phyloP scores from a whole-genome alignment of 352 stramenopile genomes.

The Globisporangium paddicum region DNA sequence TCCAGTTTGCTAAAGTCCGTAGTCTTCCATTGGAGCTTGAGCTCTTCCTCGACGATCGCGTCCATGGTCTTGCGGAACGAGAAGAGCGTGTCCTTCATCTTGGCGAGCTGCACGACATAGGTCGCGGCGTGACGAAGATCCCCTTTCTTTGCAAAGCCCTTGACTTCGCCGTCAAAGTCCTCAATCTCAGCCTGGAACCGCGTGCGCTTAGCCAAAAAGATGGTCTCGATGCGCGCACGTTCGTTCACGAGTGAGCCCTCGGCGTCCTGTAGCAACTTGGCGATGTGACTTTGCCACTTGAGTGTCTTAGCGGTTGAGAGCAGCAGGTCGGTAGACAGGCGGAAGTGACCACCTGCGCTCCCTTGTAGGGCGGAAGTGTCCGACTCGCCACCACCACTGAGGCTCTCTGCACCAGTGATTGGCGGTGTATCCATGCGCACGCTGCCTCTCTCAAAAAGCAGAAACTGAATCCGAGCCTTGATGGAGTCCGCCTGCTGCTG shows the following conservation, averaged over 20 bases:
- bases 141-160: conserved; percentile 68
- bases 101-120: conserved; percentile 68
- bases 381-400: background rate
- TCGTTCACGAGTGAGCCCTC: conserved; percentile 53
- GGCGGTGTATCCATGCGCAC: conserved; percentile 26
- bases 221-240: conserved; percentile 57
- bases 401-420: background rate
- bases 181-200: conserved; percentile 73
- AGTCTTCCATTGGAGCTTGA: conserved; percentile 60
- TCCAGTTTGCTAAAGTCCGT: conserved; percentile 73
- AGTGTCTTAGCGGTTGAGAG: conserved; percentile 61
- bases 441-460: conserved; percentile 54
- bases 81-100: conserved; percentile 62
- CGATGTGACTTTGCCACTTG: conserved; percentile 58
- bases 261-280: conserved; percentile 44
- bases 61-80: conserved; percentile 56
- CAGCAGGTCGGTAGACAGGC: conserved; percentile 34
- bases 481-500: conserved; percentile 37
- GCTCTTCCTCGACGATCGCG: conserved; percentile 52
- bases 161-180: conserved; percentile 66
- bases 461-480: conserved; percentile 57
- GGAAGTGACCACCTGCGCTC: conserved; percentile 1
- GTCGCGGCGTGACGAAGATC: conserved; percentile 69
- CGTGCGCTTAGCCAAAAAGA: conserved; percentile 64
- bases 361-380: background rate